These are phyloP conservation scores for Phytopythium ostracodes DNA, from an alignment of 352 stramenopile species.

Conservation along the genomic window DNA sequence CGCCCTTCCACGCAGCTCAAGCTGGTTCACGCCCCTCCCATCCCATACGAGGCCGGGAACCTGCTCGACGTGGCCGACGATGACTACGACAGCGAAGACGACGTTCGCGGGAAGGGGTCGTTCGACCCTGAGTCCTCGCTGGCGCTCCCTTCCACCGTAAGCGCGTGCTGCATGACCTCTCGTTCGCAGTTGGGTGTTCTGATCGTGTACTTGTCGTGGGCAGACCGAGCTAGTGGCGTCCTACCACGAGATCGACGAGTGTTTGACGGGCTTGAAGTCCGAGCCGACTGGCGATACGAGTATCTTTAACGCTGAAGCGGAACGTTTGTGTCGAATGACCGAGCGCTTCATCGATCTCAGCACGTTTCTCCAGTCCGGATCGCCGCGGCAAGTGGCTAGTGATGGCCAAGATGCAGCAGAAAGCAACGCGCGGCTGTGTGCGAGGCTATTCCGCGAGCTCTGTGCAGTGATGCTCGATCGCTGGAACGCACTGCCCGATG, in stretches of 20 bases:
- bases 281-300: neutral
- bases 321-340: slow-evolving; percentile 13
- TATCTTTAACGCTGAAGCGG: slow-evolving; percentile 8
- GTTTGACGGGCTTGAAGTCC: slow-evolving; percentile 19
- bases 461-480: slow-evolving; percentile 18
- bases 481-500: slow-evolving; percentile 26
- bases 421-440: slow-evolving; percentile 16
- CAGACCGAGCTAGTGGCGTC: slow-evolving; percentile 28
- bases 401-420: neutral
- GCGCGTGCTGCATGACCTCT: neutral
- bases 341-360: slow-evolving; percentile 22
- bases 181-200: neutral
- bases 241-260: slow-evolving; percentile 19
- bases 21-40: slow-evolving; percentile 37
- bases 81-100: slow-evolving; percentile 1
- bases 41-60: slow-evolving; percentile 16
- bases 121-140: slow-evolving; percentile 46
- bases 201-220: slow-evolving; percentile 3
- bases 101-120: slow-evolving; percentile 5
- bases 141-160: slow-evolving; percentile 43
- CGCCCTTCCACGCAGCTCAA: slow-evolving; percentile 22
- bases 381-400: neutral
- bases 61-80: neutral
- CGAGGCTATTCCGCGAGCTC: slow-evolving; percentile 23
- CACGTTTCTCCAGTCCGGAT: slow-evolving; percentile 25